Evolutionary conservation across 2,329 filamentous ascomycete species (phyloP).

Genomic region (Fusarium nurragi): DNA sequence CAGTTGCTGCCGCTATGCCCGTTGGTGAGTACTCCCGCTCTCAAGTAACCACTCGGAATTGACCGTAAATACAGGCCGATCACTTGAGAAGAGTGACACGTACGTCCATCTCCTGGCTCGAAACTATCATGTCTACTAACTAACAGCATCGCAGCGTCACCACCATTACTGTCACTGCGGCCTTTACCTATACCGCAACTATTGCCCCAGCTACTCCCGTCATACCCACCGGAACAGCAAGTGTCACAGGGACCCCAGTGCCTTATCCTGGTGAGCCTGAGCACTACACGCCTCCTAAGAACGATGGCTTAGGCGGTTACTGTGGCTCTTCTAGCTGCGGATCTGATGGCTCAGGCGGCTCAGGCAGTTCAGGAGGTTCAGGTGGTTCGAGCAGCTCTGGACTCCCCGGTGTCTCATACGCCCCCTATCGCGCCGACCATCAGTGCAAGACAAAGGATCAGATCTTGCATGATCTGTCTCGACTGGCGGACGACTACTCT

Average conservation of each 20-base stretch:
- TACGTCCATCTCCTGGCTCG: constrained; percentile 4
- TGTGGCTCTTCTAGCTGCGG: background rate
- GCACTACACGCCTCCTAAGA: background rate
- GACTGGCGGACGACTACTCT: constrained; percentile 63
- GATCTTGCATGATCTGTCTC: constrained; percentile 71
- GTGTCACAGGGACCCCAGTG: background rate
- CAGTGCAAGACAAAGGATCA: constrained; percentile 73
- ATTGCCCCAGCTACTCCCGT: constrained; percentile 16
- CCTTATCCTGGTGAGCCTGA: background rate
- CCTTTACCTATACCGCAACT: constrained; percentile 33
- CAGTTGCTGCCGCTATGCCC: constrained; percentile 36
- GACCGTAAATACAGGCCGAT: constrained; percentile 8
- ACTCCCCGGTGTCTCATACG: constrained; percentile 58
- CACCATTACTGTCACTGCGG: constrained; percentile 28
- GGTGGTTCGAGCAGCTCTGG: constrained; percentile 2
- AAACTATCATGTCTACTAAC: background rate
- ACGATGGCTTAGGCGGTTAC: background rate
- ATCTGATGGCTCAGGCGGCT: too few relatives aligned
- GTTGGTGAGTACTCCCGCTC: constrained; percentile 32
- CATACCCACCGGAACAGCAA: constrained; percentile 1
- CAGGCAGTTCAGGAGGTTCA: constrained; percentile 1
- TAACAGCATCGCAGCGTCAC: constrained; percentile 15
- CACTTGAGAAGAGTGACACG: constrained; percentile 29
- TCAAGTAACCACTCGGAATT: background rate
- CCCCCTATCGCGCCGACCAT: constrained; percentile 60